Evolutionary conservation across 2,329 filamentous ascomycete species (phyloP), one percentile per base, ranked within the genome.

Genomic region (Colletotrichum brevisporum): DNA sequence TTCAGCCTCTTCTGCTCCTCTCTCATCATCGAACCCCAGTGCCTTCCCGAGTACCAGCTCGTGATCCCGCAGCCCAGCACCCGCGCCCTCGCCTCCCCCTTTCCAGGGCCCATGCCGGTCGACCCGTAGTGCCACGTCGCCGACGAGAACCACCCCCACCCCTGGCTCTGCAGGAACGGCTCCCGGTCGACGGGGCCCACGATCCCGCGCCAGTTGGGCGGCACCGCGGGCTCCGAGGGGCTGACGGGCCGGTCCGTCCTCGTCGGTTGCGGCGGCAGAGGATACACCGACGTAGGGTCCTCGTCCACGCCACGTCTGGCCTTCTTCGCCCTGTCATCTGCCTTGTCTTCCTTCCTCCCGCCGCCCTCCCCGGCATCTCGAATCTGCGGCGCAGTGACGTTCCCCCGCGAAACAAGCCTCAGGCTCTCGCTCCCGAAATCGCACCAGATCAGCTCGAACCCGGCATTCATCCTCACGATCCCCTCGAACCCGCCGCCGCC

Each of bases 361-460:
- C 13, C 8, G 3, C 15, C 10, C n/a, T 4, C 6, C 6, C 71
- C 53, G 24, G 60, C 48, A n/a, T 72, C 53, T 3, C 67, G 73
- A 36, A 81, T 72, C 43, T 82, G 74, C 26, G 84, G 84, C 16
- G 80, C 82, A 24, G 84, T 85, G 2, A 85, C 80, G 70, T 86
- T 85, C 16, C 84, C 69, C 65, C 81, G 80, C 51, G 78, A 82
- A 24, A 85, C 74, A 55, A 86, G 71, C 59, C 79, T 75, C 60
- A 85, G 71, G 18, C 80, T 83, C 10, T 80, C 79, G 63, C 82
- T 83, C 26, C 78, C 74, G 60, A 86, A 86, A 66, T 86, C 79
- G 71, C 84, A 86, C 84, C 84, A 85, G n/a, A 86, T 84, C 73
- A 85, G 75, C 75, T 86, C 84, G 67, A 86, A 86, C 4, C 83